Evolutionary conservation across 2,329 filamentous ascomycete genomes (phyloP), one percentile per base, ranked within the genome.

Genomic region (Cryphonectria nitschkei): DNA sequence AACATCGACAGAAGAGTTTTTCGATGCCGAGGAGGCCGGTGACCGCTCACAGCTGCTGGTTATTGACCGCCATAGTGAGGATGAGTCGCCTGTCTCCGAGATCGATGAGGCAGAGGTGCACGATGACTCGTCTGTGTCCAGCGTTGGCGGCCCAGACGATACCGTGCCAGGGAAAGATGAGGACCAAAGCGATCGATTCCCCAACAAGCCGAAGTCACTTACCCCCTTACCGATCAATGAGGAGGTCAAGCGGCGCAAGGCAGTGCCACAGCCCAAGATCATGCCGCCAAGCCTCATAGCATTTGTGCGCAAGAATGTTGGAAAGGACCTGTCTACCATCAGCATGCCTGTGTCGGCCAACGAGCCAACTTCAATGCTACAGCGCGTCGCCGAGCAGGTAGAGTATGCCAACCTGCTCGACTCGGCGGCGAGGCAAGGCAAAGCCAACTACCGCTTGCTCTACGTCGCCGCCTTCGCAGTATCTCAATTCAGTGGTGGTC

Each of bases 281-380:
- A 84, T 90, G 70, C 96, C 96, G 0, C 96, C 96, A 0, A 97
- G 94, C 79, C 84, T 99, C 68, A 97, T 99, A 75, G 93, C 93
- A 0, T 97, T 98, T 79, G 86, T 98, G 43, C 90, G 96, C 75
- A 99, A 98, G 81, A 99, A 99, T 76, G 96, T 98, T 13, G 96
- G 96, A 78, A 99, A 99, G 81, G 96, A 99, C 80, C 85, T 99
- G 65, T 97, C 94, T 72, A 97, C 94, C 2, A 97, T 99, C 74
- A 95, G 94, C 64, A 98, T 98, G 95, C 96, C 96, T 0, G 96
- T 98, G 0, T 97, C 95, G 5, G 91, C 95, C 34, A 99, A 99
- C 80, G 96, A 99, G 79, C 96, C 96, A 0, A 89, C 91, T 1
- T 98, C 95, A 0, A 83, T 97, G 14, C 85, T 98, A 6, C 96